Percentiles rank a stretch among this genome's conserved stretches.
Evolutionary conservation across 2,329 filamentous ascomycete species (phyloP).

Genomic region (Ramichloridium luteum): DNA sequence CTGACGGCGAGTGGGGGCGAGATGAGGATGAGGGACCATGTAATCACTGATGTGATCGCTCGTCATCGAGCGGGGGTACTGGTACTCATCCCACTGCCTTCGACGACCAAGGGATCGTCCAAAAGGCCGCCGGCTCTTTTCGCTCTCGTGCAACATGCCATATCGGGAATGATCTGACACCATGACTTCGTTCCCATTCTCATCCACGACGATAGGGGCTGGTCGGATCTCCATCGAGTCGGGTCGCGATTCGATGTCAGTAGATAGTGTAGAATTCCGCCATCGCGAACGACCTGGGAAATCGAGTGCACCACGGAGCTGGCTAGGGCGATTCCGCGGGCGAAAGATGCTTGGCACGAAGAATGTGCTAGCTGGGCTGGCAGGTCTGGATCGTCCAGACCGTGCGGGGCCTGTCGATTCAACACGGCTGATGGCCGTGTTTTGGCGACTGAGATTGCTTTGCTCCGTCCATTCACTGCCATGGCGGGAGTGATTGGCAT

Average conservation of each 20-base stretch:
- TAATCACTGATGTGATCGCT: constrained; percentile 21
- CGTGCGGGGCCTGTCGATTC: constrained; percentile 10
- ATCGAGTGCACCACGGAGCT: too few relatives aligned
- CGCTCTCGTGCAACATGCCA: constrained; percentile 18
- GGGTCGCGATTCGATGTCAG: constrained; percentile 7
- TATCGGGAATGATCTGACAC: constrained; percentile 22
- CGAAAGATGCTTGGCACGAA: constrained; percentile 26
- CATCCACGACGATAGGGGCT: constrained; percentile 6
- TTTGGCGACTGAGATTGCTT: constrained; percentile 22
- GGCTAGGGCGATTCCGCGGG: constrained; percentile 17
- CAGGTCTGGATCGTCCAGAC: too few relatives aligned
- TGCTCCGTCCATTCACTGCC: constrained; percentile 21
- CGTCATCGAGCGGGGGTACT: constrained; percentile 23
- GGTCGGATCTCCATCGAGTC: constrained; percentile 19
- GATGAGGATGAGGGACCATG: constrained; percentile 15
- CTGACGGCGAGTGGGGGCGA: constrained; percentile 17
- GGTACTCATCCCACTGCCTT: constrained; percentile 21
- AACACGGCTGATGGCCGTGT: constrained; percentile 18
- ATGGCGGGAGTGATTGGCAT: constrained; percentile 12
- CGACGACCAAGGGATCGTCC: not conserved
- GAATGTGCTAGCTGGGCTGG: constrained; percentile 22
- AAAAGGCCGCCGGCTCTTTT: not conserved
- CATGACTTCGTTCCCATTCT: constrained; percentile 11
- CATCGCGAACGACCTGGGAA: constrained; percentile 2
- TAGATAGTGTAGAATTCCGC: constrained; percentile 2